These are phyloP conservation scores for Diaporthe citriasiana DNA, from an alignment of 2,329 filamentous ascomycete genomes.

Conservation along the genomic window DNA sequence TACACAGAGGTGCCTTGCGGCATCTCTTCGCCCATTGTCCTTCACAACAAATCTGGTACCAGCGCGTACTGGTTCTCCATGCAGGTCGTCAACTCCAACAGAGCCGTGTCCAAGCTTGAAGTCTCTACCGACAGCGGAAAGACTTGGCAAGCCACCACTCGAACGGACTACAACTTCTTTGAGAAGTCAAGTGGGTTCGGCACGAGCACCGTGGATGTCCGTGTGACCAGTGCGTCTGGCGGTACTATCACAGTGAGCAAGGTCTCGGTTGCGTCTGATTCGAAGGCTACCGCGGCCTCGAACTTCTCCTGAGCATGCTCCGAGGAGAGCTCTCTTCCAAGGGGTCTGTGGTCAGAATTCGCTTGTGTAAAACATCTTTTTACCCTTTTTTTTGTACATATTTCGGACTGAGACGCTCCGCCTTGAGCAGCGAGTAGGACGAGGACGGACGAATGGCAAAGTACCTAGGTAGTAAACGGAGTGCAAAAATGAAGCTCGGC, in stretches of 20 bases:
- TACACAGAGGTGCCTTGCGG: constrained; percentile 57
- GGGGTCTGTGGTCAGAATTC: not conserved
- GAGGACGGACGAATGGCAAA: not conserved
- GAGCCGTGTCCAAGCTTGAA: constrained; percentile 68
- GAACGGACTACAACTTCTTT: constrained; percentile 73
- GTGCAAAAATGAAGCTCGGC: not conserved
- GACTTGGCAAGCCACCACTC: constrained; percentile 69
- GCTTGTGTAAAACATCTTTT: not conserved
- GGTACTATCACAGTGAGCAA: constrained; percentile 64
- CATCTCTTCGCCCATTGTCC: constrained; percentile 57
- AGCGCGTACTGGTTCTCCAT: constrained; percentile 64
- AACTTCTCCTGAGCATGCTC: constrained; percentile 50
- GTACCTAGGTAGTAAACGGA: not conserved
- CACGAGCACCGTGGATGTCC: constrained; percentile 65
- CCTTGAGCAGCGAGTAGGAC: not conserved
- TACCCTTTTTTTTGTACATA: constrained; percentile 36
- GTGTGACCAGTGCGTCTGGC: constrained; percentile 67
- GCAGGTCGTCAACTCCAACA: constrained; percentile 75
- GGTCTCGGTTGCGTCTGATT: constrained; percentile 58
- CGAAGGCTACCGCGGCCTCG: constrained; percentile 49
- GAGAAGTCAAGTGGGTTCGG: constrained; percentile 71
- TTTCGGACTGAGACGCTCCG: not conserved
- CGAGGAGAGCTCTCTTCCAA: not conserved
- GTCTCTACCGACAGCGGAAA: constrained; percentile 72
- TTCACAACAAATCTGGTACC: constrained; percentile 61